Evolutionary conservation across 1,284 basidiomycete species (phyloP).

Genomic region (Ustilago loliicola): DNA sequence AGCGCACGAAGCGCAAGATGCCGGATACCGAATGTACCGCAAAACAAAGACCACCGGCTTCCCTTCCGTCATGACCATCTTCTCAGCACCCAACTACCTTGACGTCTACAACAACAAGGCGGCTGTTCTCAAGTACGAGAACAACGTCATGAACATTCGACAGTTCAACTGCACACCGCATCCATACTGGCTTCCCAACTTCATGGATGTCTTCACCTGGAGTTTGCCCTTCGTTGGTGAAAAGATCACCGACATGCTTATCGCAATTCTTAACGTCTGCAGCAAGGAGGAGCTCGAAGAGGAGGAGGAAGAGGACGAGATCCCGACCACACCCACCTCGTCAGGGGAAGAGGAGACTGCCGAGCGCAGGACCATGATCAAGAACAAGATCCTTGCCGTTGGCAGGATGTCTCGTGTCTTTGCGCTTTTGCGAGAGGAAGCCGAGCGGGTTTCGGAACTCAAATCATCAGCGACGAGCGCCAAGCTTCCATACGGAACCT

Average conservation of each 20-base stretch:
- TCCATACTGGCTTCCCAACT: conserved; percentile 97
- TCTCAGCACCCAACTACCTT: conserved; percentile 92
- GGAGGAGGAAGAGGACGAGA: conserved; percentile 77
- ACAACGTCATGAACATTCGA: conserved; percentile 93
- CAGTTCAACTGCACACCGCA: conserved; percentile 97
- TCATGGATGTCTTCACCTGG: conserved; percentile 99
- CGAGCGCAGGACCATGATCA: conserved; percentile 87
- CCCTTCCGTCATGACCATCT: conserved; percentile 96
- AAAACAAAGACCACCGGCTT: conserved; percentile 91
- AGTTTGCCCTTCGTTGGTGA: conserved; percentile 97
- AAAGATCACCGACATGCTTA: conserved; percentile 97
- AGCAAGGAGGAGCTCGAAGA: conserved; percentile 94
- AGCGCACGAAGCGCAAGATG: conserved; percentile 94
- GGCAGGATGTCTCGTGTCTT: conserved; percentile 97
- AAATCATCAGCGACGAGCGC: conserved; percentile 86
- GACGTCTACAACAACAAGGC: conserved; percentile 98
- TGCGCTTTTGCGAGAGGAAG: conserved; percentile 97
- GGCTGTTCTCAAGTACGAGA: conserved; percentile 94
- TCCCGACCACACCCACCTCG: conserved; percentile 46
- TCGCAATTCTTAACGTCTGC: conserved; percentile 92
- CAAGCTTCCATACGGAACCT: conserved; percentile 85
- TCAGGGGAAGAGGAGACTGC: conserved; percentile 74
- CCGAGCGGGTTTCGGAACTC: conserved; percentile 95
- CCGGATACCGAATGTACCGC: conserved; percentile 92
- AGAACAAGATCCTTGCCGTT: conserved; percentile 98